A percentile compares a stretch with the other conserved stretches of the same genome.
Conservation (phyloP, 2,329 filamentous ascomycete species). For the Paramyrothecium sp. region DNA sequence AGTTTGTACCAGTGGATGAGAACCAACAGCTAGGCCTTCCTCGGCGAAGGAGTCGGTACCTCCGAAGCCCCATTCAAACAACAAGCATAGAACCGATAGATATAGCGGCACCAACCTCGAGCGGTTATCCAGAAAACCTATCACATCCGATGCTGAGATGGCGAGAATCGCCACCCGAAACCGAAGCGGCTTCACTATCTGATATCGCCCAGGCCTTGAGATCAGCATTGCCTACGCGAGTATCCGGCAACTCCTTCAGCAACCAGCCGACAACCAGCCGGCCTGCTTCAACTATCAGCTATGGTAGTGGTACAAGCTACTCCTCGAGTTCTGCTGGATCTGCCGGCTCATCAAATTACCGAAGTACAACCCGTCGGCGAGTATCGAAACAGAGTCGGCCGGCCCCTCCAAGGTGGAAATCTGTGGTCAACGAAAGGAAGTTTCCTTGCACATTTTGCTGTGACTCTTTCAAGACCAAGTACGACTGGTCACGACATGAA, state of each 20-base stretch:
- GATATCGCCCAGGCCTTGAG: conserved; percentile 14
- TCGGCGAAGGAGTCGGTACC: conserved; percentile 3
- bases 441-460: conserved; percentile 21
- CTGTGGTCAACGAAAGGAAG: conserved; percentile 1
- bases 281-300: background rate
- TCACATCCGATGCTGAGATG: conserved; percentile 17
- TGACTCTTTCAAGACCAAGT: conserved; percentile 21
- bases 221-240: background rate
- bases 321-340: conserved; percentile 9
- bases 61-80: background rate
- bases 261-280: background rate
- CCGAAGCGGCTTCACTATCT: conserved; percentile 15
- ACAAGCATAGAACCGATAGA: background rate
- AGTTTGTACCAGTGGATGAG: background rate
- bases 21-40: conserved; percentile 2
- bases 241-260: background rate
- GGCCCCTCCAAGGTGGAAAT: conserved; percentile 3
- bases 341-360: background rate
- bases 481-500: conserved; percentile 19
- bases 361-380: conserved; percentile 5
- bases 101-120: background rate
- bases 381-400: background rate
- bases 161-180: conserved; percentile 19
- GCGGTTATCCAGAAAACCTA: background rate
- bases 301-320: conserved; percentile 2